Conservation (phyloP, 805 yeast species). For the Candida railenensis region DNA sequence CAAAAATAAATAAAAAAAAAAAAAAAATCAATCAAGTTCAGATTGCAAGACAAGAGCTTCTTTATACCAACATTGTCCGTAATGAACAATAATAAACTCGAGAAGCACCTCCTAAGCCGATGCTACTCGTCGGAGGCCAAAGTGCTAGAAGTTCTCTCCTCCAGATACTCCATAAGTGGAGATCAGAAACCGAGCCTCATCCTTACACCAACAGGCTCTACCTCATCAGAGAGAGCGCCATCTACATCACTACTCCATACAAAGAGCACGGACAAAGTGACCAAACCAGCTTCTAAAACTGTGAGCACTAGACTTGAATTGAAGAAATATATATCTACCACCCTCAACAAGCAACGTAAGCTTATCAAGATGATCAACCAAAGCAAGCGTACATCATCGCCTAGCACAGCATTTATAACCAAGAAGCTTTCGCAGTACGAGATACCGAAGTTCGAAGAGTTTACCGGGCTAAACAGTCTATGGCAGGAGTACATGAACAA, state of each 20-base stretch:
- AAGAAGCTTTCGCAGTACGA: constrained; percentile 22
- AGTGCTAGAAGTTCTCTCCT: constrained; percentile 40
- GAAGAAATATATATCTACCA: constrained; percentile 37
- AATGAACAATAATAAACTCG: constrained; percentile 46
- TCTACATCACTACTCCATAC: constrained; percentile 1
- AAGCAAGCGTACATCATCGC: constrained; percentile 20
- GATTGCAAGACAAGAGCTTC: background rate
- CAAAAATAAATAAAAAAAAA: background rate
- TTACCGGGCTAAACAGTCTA: constrained; percentile 53
- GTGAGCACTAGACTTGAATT: constrained; percentile 37
- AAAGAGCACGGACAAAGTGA: constrained; percentile 6
- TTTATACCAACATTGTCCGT: background rate
- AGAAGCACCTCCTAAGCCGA: constrained; percentile 45
- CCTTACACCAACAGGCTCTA: constrained; percentile 34
- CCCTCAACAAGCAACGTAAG: constrained; percentile 38
- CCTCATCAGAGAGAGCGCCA: constrained; percentile 10
- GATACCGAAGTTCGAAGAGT: constrained; percentile 48
- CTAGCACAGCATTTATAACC: constrained; percentile 21
- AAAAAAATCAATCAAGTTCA: no score
- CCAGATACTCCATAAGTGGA: constrained; percentile 46
- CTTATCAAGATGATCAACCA: constrained; percentile 36
- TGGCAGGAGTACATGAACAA: constrained; percentile 74
- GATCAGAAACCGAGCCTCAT: constrained; percentile 46
- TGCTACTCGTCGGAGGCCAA: constrained; percentile 37
- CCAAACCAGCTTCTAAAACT: background rate